Conservation (phyloP, 352 stramenopile genomes). For the Globisporangium canariense region DNA sequence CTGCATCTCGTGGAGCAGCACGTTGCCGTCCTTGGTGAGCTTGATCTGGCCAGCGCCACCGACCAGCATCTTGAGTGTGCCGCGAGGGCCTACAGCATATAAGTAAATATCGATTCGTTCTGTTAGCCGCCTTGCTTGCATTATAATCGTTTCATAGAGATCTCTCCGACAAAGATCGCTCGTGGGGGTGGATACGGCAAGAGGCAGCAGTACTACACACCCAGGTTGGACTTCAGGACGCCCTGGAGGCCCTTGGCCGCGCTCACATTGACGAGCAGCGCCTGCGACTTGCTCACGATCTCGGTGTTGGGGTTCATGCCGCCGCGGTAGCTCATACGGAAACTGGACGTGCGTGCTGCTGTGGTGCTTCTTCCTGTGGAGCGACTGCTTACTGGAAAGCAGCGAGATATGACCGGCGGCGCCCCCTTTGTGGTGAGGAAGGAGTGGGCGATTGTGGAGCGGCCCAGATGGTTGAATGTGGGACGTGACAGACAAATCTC, state of each 20-base stretch:
- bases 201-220: conserved; percentile 31
- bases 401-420: background rate
- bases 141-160: background rate
- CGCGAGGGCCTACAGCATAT: conserved; percentile 85
- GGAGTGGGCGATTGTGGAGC: background rate
- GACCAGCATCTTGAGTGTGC: conserved; percentile 99
- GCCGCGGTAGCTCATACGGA: conserved; percentile 63
- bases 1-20: conserved; percentile 99
- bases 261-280: conserved; percentile 96
- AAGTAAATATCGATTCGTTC: background rate
- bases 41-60: conserved; percentile 99
- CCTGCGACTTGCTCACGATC: conserved; percentile 95
- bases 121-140: background rate
- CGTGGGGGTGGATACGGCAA: background rate
- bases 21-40: conserved; percentile 99
- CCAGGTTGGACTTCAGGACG: conserved; percentile 92
- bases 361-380: background rate
- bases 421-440: conserved; percentile 4
- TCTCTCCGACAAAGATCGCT: background rate
- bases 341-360: conserved; percentile 9
- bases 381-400: conserved; percentile 2
- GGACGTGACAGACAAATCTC: too few relatives aligned
- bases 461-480: too few relatives aligned
- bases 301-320: conserved; percentile 96
- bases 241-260: conserved; percentile 96